These are phyloP conservation scores for Debaryomyces subglobosus DNA, from an alignment of 1,139 yeast genomes.

Conservation along the genomic window DNA sequence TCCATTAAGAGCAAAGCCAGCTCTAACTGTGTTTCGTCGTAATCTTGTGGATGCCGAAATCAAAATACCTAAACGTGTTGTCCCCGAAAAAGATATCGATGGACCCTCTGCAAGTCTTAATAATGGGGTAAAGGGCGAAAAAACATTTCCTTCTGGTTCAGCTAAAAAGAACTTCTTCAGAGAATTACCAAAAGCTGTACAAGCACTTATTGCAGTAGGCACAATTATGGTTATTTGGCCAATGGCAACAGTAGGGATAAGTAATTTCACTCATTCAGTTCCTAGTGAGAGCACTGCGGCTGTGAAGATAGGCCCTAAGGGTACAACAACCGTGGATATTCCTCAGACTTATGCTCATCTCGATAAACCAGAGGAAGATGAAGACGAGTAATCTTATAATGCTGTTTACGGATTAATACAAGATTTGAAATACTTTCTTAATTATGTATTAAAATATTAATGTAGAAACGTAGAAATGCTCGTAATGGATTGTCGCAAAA, in stretches of 20 bases:
- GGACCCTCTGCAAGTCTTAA: constrained; percentile 1
- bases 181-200: constrained; percentile 19
- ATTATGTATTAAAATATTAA: neutral
- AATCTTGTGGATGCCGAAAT: constrained; percentile 1
- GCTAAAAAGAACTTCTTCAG: constrained; percentile 11
- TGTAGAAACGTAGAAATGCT: neutral
- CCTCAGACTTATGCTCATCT: constrained; percentile 23
- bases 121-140: constrained; percentile 6
- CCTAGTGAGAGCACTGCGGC: constrained; percentile 18
- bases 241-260: constrained; percentile 12
- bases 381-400: constrained; percentile 7
- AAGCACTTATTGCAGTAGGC: constrained; percentile 16
- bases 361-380: constrained; percentile 20
- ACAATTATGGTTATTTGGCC: constrained; percentile 23
- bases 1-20: constrained; percentile 3
- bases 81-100: neutral
- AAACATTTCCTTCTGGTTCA: constrained; percentile 15
- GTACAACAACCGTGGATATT: constrained; percentile 19
- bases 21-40: constrained; percentile 2
- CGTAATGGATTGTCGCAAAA: neutral
- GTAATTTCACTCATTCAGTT: constrained; percentile 17
- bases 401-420: neutral
- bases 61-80: neutral
- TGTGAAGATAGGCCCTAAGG: constrained; percentile 17
- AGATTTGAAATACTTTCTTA: neutral